Evolutionary conservation across 78 protist species (phyloP), one percentile per base, ranked within the genome.

Genomic region (Planoprotostelium fungivorum): DNA sequence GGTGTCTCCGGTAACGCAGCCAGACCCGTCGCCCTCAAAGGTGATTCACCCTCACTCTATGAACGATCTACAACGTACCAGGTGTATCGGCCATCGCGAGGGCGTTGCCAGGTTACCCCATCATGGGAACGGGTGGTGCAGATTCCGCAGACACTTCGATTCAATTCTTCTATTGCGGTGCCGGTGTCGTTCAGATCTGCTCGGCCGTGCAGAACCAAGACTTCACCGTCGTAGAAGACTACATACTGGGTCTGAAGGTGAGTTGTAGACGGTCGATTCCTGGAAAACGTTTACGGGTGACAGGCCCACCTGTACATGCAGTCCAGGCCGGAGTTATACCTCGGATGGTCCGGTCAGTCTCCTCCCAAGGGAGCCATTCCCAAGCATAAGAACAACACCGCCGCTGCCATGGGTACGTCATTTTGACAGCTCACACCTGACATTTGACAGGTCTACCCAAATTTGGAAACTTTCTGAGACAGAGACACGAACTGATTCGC

Each of bases 151-250:
- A 96, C 63, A 85, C 95, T 0, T 89, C 94, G 5, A 88, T 98
- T 29, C 97, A 98, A 88, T 98, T 97, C 97, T 51, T 98, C 35
- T 94, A 96, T 38, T 84, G 94, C 31, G 99, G 99, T 85, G 97
- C 99, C 1, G 28, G 91, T 36, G 97, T 92, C 1, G 91, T 98
- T 85, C 95, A 97, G 90, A 94, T 98, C 63, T 96, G 98, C 91
- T 93, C 97, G 1, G 94, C 98, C 16, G 96, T 98, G 28, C 98
- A 97, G 90, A 98, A 98, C 91, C 98, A 97, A 88, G 99, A 98
- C 91, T 98, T 96, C 95, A 97, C 98, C 0, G 97, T 98, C 28
- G 95, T 98, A 28, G 94, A 96, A 84, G 99, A 98, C 91, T 98
- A 97, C 95, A 96, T 97, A 84, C 91, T 86, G 28, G 99, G 98